A percentile compares a stretch with the other conserved stretches of the same genome.
Evolutionary conservation across 257 asterid genomes (phyloP).

Genomic region (Capsicum chinense): DNA sequence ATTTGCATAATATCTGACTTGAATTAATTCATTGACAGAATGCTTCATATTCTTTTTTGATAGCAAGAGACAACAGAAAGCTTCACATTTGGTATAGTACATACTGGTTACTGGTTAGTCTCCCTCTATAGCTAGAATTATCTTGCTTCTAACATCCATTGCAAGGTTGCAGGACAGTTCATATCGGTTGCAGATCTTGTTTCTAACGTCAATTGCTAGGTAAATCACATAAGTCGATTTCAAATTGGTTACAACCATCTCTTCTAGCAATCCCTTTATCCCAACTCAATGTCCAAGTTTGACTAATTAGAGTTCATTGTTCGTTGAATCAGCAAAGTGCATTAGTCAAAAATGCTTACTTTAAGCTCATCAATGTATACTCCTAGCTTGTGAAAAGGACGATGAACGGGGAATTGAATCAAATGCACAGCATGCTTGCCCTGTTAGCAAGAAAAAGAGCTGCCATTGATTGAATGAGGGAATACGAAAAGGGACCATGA

Average conservation of each 20-base stretch:
- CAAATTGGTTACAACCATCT: neutral
- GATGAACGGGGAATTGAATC: neutral
- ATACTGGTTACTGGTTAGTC: slow-evolving; percentile 25
- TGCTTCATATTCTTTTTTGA: neutral
- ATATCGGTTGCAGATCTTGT: neutral
- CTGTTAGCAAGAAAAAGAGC: slow-evolving; percentile 1
- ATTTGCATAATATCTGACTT: slow-evolving; percentile 23
- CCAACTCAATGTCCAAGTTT: neutral
- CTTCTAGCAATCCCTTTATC: slow-evolving; percentile 19
- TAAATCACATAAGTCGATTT: neutral
- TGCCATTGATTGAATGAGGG: neutral
- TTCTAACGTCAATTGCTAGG: neutral
- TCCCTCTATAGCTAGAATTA: neutral
- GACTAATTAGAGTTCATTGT: neutral
- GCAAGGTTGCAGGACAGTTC: neutral
- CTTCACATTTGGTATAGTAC: neutral
- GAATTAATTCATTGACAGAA: slow-evolving; percentile 18
- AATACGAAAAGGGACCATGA: neutral
- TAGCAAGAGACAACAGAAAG: neutral
- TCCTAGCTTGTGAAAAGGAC: slow-evolving; percentile 19
- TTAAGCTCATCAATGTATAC: slow-evolving; percentile 1
- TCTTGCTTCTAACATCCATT: neutral
- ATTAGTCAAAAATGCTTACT: neutral
- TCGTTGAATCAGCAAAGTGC: neutral
- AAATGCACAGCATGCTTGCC: neutral